Conservation (phyloP, 805 yeast genomes). For the Blastobotrys attinorum region DNA sequence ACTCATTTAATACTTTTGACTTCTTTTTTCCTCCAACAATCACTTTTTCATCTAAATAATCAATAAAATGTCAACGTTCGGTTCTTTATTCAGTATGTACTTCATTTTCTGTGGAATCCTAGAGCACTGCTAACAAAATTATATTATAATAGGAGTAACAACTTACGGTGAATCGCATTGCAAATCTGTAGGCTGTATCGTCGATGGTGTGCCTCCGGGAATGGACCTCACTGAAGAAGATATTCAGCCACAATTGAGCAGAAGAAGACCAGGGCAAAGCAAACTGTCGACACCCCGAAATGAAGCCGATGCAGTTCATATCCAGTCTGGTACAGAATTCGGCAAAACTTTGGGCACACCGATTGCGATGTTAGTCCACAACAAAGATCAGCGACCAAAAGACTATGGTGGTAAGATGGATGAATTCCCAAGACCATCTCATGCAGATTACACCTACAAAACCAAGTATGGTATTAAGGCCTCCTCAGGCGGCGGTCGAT, state of each 20-base stretch:
- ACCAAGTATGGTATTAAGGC: slow-evolving; percentile 89
- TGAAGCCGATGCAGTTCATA: slow-evolving; percentile 86
- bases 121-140: slow-evolving; percentile 15
- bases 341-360: slow-evolving; percentile 93
- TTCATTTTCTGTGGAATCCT: too few species aligned
- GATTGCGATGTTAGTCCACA: slow-evolving; percentile 83
- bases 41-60: not conserved
- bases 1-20: too few species aligned
- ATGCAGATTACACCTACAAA: slow-evolving; percentile 92
- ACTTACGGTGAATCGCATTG: slow-evolving; percentile 99
- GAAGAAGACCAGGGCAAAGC: slow-evolving; percentile 98
- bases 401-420: slow-evolving; percentile 96
- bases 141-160: slow-evolving; percentile 49
- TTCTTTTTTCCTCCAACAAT: not conserved
- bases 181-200: slow-evolving; percentile 94
- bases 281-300: slow-evolving; percentile 88
- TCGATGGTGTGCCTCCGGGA: slow-evolving; percentile 97
- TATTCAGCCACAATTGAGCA: slow-evolving; percentile 88
- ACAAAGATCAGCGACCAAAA: slow-evolving; percentile 94
- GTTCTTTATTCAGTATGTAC: slow-evolving; percentile 45
- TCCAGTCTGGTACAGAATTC: slow-evolving; percentile 90
- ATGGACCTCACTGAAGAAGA: slow-evolving; percentile 76
- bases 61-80: slow-evolving; percentile 60
- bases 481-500: slow-evolving; percentile 94
- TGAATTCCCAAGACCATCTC: slow-evolving; percentile 93